Evolutionary conservation across 164 flowering plant species (phyloP), one percentile per base, ranked within the genome.

Genomic region (Nymphaea thermarum): DNA sequence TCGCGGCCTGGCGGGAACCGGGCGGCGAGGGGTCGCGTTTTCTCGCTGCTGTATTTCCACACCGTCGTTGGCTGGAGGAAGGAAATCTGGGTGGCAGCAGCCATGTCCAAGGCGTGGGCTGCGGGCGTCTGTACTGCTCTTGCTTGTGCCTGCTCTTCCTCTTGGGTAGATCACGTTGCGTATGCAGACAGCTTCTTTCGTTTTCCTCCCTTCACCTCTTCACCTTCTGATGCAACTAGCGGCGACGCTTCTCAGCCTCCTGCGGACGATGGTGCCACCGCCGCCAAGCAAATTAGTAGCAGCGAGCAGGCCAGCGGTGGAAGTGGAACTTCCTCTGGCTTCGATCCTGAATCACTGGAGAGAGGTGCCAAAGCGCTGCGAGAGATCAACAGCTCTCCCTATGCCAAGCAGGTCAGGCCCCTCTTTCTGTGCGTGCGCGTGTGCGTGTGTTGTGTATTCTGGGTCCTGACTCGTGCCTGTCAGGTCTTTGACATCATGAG

Each of bases 331-430:
- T 69, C 70, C 3, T 73, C 83, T 0, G 83, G 87, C 0, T 87
- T 92, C 63, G 90, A 92, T 70, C 84, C 91, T 0, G 89, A 87
- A 60, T 66, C 81, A 2, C 68, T 88, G 61, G 96, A 90, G 72
- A 78, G 95, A 73, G 93, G 82, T 6, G 95, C 93, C 12, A 88
- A 86, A 75, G 93, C 93, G 66, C 83, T 90, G 36, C 75, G 90
- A 10, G 80, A 85, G 69, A 87, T 90, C 45, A 88, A 92, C 68
- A 81, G 77, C 70, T 81, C 85, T 73, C 83, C 80, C 0, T 4
- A 76, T 60, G 70, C 86, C 36, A 86, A 88, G 63, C 81, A 82
- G 90, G 98, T 91, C 14, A 10, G 12, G 8, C 57, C 14, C 5
- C 55, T 47, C 57, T 51, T 10, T 51, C 15, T 51, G 12, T 51